Evolutionary conservation across 2,329 filamentous ascomycete species (phyloP).

Genomic region (Karstenula rhodostoma): DNA sequence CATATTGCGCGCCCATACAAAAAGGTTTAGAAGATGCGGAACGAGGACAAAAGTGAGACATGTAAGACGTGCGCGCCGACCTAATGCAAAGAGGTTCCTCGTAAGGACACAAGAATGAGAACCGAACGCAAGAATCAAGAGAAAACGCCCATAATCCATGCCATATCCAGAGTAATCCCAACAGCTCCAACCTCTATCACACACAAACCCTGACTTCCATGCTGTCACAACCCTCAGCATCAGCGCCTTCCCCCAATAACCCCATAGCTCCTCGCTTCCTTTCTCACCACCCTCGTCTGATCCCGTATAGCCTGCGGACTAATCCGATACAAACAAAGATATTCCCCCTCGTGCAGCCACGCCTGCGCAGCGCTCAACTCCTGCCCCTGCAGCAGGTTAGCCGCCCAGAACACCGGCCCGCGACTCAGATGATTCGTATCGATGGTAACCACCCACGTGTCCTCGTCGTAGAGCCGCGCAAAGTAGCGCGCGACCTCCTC

Average conservation of each 20-base stretch:
- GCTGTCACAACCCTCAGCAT: conserved; percentile 6
- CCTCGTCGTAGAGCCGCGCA: conserved; percentile 30
- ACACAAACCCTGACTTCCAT: not conserved
- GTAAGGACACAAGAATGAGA: too few relatives aligned
- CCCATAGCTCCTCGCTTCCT: conserved; percentile 27
- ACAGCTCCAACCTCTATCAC: not conserved
- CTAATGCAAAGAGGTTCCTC: too few relatives aligned
- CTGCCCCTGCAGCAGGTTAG: conserved; percentile 31
- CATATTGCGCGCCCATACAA: too few relatives aligned
- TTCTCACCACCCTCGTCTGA: conserved; percentile 35
- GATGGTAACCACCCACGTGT: conserved; percentile 36
- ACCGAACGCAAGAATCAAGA: too few relatives aligned
- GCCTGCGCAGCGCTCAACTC: conserved; percentile 16
- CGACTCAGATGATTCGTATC: conserved; percentile 41
- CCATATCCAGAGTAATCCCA: too few relatives aligned
- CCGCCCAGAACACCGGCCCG: conserved; percentile 44
- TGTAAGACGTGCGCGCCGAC: too few relatives aligned
- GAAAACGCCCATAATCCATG: too few relatives aligned
- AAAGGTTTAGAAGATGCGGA: too few relatives aligned
- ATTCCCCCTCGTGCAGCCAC: conserved; percentile 46
- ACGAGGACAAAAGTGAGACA: too few relatives aligned
- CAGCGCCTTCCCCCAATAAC: conserved; percentile 30
- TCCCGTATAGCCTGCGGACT: conserved; percentile 42
- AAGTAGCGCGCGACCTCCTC: conserved; percentile 36
- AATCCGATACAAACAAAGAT: conserved; percentile 46